Conservation (phyloP, 805 yeast genomes). For the Yamadazyma laniorum region DNA sequence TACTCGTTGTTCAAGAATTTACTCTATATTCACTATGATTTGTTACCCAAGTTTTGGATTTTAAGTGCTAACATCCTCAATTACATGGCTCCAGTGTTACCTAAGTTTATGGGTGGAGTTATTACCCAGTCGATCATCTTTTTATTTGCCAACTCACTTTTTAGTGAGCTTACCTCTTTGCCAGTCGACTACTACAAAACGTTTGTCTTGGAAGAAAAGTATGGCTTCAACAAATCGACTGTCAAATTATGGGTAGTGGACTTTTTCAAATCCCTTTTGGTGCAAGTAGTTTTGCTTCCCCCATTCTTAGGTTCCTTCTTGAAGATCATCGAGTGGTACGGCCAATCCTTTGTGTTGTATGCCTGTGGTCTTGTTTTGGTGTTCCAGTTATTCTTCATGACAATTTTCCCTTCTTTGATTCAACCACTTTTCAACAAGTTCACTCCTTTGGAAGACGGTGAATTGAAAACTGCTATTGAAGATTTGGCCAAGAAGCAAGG, state of each 20-base stretch:
- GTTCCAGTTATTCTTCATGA: conserved; percentile 71
- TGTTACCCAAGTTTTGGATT: conserved; percentile 41
- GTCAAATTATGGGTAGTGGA: conserved; percentile 70
- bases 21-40: conserved; percentile 55
- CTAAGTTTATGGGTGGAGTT: conserved; percentile 48
- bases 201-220: conserved; percentile 88
- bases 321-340: conserved; percentile 76
- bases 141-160: conserved; percentile 52
- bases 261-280: conserved; percentile 54
- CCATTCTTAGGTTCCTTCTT: conserved; percentile 75
- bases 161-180: conserved; percentile 53
- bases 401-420: conserved; percentile 79
- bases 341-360: conserved; percentile 79
- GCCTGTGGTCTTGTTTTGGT: conserved; percentile 67
- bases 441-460: conserved; percentile 87
- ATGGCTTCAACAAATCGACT: conserved; percentile 90
- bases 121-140: conserved; percentile 68
- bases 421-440: conserved; percentile 92
- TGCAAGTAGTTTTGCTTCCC: conserved; percentile 60
- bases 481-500: conserved; percentile 67
- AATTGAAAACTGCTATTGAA: conserved; percentile 78
- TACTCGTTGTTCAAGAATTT: conserved; percentile 56
- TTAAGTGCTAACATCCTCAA: conserved; percentile 63
- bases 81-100: conserved; percentile 41
- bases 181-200: conserved; percentile 76